Conservation (phyloP, 78 protist genomes). For the Dictyostelium discoideum region DNA sequence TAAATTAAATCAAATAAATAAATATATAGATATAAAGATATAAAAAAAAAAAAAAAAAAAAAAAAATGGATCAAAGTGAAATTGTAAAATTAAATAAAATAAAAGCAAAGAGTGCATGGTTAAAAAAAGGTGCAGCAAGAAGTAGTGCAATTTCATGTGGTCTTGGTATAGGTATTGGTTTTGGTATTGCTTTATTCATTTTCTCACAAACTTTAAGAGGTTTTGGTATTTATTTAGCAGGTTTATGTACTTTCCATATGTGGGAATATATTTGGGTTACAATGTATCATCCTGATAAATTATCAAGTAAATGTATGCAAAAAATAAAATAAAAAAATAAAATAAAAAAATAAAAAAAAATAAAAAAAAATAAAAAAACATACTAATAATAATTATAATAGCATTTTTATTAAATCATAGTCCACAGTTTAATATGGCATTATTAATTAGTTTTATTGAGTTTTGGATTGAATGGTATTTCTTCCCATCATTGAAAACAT, state of each 20-base stretch:
- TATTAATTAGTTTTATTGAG: constrained; percentile 58
- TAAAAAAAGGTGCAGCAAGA: constrained; percentile 37
- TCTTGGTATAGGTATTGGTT: constrained; percentile 73
- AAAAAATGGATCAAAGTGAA: background rate
- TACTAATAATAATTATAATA: background rate
- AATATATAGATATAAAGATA: too few species aligned
- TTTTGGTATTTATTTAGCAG: constrained; percentile 52
- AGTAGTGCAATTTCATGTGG: constrained; percentile 29
- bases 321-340: background rate
- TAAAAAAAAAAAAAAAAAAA: background rate
- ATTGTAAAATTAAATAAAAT: background rate
- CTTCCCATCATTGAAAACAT: constrained; percentile 64
- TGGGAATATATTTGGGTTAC: constrained; percentile 85
- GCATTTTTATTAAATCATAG: constrained; percentile 83
- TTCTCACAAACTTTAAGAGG: background rate
- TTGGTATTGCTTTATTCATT: constrained; percentile 25
- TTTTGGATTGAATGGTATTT: constrained; percentile 76
- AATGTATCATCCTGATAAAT: constrained; percentile 73
- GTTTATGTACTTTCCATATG: constrained; percentile 59
- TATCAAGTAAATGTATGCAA: constrained; percentile 51
- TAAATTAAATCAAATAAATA: too few species aligned
- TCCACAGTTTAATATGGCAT: constrained; percentile 57
- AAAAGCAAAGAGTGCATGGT: constrained; percentile 36
- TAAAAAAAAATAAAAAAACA: background rate
- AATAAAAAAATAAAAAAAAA: background rate